These are phyloP conservation scores for Flaveria trinervia DNA, from an alignment of 129 eudicot species.

Conservation along the genomic window DNA sequence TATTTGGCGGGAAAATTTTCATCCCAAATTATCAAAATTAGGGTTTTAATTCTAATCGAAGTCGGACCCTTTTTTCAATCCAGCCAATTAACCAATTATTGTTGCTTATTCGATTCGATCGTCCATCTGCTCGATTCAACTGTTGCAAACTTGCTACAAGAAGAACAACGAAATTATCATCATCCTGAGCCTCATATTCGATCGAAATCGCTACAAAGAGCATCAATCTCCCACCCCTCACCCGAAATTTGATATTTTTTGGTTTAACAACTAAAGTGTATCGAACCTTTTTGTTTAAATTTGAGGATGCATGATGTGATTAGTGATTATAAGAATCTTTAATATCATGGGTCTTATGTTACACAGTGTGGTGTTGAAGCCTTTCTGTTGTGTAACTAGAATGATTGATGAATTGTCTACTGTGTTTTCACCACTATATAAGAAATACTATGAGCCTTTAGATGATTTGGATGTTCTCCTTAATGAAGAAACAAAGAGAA, in stretches of 20 bases:
- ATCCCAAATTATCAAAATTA: no score
- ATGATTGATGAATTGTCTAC: slow-evolving; percentile 74
- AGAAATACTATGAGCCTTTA: slow-evolving; percentile 75
- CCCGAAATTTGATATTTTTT: neutral
- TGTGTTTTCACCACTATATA: slow-evolving; percentile 55
- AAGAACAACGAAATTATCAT: slow-evolving; percentile 74
- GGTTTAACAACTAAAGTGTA: neutral
- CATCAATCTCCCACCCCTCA: slow-evolving; percentile 35
- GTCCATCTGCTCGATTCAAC: no score
- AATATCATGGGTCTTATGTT: slow-evolving; percentile 18
- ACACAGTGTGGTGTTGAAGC: slow-evolving; percentile 71
- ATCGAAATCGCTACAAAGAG: slow-evolving; percentile 31
- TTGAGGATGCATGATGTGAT: neutral
- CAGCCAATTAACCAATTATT: no score
- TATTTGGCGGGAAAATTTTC: no score
- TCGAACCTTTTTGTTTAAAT: slow-evolving; percentile 5
- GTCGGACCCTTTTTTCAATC: no score
- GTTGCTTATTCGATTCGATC: no score
- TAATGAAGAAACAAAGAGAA: slow-evolving; percentile 62
- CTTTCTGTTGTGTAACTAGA: slow-evolving; percentile 68
- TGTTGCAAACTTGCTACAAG: slow-evolving; percentile 19
- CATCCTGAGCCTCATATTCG: slow-evolving; percentile 28
- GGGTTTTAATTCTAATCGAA: no score
- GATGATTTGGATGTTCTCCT: slow-evolving; percentile 44
- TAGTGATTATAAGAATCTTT: slow-evolving; percentile 7